Percentiles rank a stretch among this genome's conserved stretches.
phyloP scores from a whole-genome alignment of 164 flowering plant genomes.

The Hamamelis virginiana region DNA sequence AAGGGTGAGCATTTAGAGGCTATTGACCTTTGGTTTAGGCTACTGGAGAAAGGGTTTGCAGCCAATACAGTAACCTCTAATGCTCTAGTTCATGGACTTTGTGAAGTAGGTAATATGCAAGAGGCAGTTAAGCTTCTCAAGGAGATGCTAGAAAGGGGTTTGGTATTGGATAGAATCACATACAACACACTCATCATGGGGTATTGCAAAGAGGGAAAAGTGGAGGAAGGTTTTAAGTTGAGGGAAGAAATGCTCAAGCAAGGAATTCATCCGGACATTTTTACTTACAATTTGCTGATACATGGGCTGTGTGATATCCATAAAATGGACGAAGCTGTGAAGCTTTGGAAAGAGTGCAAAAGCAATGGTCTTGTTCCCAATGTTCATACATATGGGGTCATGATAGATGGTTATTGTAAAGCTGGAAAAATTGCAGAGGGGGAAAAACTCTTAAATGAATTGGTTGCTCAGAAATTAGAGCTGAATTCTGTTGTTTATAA shows the following conservation, averaged over 20 bases:
- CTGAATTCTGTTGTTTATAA: slow-evolving; percentile 55
- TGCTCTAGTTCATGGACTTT: slow-evolving; percentile 65
- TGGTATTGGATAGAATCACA: slow-evolving; percentile 41
- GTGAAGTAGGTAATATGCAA: slow-evolving; percentile 40
- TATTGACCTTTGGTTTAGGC: slow-evolving; percentile 47
- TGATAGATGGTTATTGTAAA: too few relatives aligned
- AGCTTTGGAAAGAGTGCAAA: slow-evolving; percentile 52
- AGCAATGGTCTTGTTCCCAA: slow-evolving; percentile 39
- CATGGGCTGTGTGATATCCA: slow-evolving; percentile 45
- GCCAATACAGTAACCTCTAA: slow-evolving; percentile 58
- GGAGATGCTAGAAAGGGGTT: slow-evolving; percentile 46
- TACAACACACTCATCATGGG: too few relatives aligned
- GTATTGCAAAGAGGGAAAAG: too few relatives aligned
- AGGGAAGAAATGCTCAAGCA: slow-evolving; percentile 53
- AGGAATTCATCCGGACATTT: slow-evolving; percentile 47
- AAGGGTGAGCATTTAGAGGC: slow-evolving; percentile 42
- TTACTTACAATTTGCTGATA: slow-evolving; percentile 50
- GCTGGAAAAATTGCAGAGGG: slow-evolving; percentile 49
- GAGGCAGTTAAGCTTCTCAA: slow-evolving; percentile 45
- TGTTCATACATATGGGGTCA: slow-evolving; percentile 42
- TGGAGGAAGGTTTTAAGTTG: too few relatives aligned
- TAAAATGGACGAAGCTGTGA: slow-evolving; percentile 55
- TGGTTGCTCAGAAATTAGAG: slow-evolving; percentile 32
- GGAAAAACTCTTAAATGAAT: slow-evolving; percentile 37
- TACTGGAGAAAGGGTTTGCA: slow-evolving; percentile 45